Conservation (phyloP, 2,329 filamentous ascomycete genomes). For the Aspergillus sp. region DNA sequence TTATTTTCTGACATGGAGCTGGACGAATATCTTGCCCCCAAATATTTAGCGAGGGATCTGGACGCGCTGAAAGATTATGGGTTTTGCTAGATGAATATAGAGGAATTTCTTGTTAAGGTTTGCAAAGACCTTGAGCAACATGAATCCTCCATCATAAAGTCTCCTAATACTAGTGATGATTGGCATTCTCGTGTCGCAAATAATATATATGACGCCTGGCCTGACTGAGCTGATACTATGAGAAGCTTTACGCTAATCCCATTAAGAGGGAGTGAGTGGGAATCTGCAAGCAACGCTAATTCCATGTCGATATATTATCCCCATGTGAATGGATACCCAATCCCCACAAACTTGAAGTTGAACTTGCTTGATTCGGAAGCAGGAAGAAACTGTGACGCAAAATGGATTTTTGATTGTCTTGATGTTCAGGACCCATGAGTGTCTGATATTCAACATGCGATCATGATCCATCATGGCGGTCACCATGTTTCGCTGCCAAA, state of each 20-base stretch:
- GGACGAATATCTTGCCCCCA: conserved; percentile 3
- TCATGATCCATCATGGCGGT: not conserved
- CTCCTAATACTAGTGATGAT: not conserved
- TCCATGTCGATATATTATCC: not conserved
- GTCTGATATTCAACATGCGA: not conserved
- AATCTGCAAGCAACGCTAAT: not conserved
- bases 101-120: not conserved
- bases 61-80: conserved; percentile 1
- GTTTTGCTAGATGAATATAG: not conserved
- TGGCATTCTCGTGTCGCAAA: conserved; percentile 7
- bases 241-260: not conserved
- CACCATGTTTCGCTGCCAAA: not conserved
- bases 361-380: not conserved
- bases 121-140: conserved; percentile 2
- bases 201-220: not conserved
- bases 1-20: conserved; percentile 2
- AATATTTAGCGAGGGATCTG: conserved; percentile 2
- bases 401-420: conserved; percentile 1
- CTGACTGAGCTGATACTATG: not conserved
- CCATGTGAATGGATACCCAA: not conserved
- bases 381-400: not conserved
- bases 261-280: not conserved
- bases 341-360: not conserved
- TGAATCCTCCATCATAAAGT: conserved; percentile 1
- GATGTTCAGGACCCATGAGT: conserved; percentile 1